Conservation (phyloP, 139 green algal species). For the Chlorella sp. region DNA sequence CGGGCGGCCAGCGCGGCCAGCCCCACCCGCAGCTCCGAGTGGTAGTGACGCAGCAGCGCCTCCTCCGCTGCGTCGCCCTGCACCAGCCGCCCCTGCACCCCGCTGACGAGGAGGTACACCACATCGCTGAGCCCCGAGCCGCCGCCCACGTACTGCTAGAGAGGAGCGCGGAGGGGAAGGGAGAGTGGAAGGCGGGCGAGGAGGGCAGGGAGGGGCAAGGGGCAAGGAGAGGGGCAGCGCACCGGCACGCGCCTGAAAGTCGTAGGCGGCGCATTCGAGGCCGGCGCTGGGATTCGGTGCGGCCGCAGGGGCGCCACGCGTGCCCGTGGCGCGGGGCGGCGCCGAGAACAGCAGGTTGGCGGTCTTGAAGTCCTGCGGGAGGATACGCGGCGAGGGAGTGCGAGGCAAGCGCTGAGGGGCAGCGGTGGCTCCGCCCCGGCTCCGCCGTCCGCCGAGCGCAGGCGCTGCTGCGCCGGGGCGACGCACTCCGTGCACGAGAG, state of each 20-base stretch:
- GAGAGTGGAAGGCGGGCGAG: too few species aligned
- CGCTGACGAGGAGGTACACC: constrained; percentile 56
- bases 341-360: constrained; percentile 58
- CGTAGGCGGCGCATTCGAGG: constrained; percentile 13
- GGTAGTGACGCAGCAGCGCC: constrained; percentile 54
- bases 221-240: too few species aligned
- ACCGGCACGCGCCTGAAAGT: too few species aligned
- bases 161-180: too few species aligned
- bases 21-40: constrained; percentile 18
- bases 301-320: not conserved
- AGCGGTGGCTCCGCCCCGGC: not conserved
- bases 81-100: constrained; percentile 39
- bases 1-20: constrained; percentile 8
- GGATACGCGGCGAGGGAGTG: too few species aligned
- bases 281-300: too few species aligned
- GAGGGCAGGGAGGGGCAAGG: too few species aligned
- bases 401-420: constrained; percentile 11
- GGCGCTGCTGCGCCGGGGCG: too few species aligned
- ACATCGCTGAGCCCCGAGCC: constrained; percentile 58
- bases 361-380: constrained; percentile 60
- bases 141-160: constrained; percentile 59
- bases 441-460: too few species aligned
- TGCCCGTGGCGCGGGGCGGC: not conserved
- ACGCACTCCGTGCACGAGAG: constrained; percentile 2
- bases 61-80: constrained; percentile 14